Base-by-base conservation (phyloP, 2,329 filamentous ascomycete genomes). In the Talaromyces rugulosus region DNA sequence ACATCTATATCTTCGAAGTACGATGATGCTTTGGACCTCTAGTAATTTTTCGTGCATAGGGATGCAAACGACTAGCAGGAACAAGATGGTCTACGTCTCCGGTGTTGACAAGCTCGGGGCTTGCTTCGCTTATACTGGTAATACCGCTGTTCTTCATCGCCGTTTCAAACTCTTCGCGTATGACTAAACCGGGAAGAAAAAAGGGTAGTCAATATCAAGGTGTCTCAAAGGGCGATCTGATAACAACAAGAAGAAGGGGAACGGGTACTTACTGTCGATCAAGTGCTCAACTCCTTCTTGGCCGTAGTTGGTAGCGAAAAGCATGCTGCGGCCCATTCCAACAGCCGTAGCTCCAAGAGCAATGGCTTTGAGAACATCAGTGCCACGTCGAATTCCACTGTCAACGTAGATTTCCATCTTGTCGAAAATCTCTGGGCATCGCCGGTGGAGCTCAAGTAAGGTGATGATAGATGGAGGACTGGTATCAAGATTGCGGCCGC, bases 401-500 rank as follows among this genome's bases (percentile, higher is more conserved):
- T 85, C 83, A 28, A 85, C 75, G 54, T 82, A 82, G 1, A 85
- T 73, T 62, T 85, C 81, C 66, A 85, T 76, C 54, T 74, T 74
- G 31, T 76, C 74, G 62, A 83, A 82, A 0, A 81, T 76, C 62
- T 83, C 78, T 0, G 82, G 82, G 59, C 78, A 84, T 9, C 74
- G 73, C 52, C 70, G 77, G 14, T 84, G 80, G 14, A 85, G 77
- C 65, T 85, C 83, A 2, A 85, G 69, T 0, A 85, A 74, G 0
- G 81, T 81, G 18, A 85, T 72, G 6, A 85, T 80, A 0, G 78
- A 78, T 0, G 82, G 79, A 33, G 70, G 82, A 50, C 72, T 77
- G 34, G 81, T 82, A 58, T 86, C 84, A 1, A 85, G 74, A 1
- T 83, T 82, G 31, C 85, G 75, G 3, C 85, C 85, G 18, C 85